These are phyloP conservation scores for Microbotryomycetes sp. DNA, from an alignment of 1,284 basidiomycete genomes.

Conservation along the genomic window DNA sequence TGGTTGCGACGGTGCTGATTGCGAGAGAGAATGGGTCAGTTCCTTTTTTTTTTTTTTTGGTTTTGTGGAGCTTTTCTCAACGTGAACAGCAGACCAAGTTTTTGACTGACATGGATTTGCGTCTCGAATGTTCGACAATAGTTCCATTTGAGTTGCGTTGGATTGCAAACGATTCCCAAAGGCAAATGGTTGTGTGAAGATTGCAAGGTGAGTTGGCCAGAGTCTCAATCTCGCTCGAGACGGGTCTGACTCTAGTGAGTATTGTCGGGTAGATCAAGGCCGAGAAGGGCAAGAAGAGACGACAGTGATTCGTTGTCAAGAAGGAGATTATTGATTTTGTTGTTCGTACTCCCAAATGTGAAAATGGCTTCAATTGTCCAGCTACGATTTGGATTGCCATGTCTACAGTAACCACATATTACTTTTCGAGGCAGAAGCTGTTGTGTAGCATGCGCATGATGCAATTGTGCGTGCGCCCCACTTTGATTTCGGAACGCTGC, in stretches of 20 bases:
- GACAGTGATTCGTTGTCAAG: no score
- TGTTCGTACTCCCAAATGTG: no score
- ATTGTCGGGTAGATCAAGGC: slow-evolving; percentile 7
- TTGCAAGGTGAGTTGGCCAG: slow-evolving; percentile 42
- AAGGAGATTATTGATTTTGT: no score
- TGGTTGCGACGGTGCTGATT: slow-evolving; percentile 83
- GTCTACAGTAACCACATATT: no score
- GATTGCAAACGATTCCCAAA: slow-evolving; percentile 61
- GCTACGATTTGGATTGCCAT: no score
- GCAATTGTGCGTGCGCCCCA: no score
- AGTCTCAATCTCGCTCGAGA: background rate
- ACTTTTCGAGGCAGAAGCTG: no score
- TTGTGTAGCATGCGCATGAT: no score
- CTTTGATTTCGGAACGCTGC: no score
- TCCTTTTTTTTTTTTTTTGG: no score
- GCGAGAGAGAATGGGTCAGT: slow-evolving; percentile 90
- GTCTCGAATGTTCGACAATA: slow-evolving; percentile 42
- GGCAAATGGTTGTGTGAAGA: slow-evolving; percentile 77
- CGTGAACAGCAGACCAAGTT: background rate
- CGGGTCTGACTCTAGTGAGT: background rate
- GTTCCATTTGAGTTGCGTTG: slow-evolving; percentile 81
- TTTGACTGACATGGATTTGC: slow-evolving; percentile 6
- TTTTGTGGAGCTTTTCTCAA: no score
- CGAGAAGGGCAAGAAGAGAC: slow-evolving; percentile 22
- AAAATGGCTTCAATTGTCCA: no score